These are phyloP conservation scores for Inga oerstediana DNA, from an alignment of 306 rosid genomes.

Conservation along the genomic window DNA sequence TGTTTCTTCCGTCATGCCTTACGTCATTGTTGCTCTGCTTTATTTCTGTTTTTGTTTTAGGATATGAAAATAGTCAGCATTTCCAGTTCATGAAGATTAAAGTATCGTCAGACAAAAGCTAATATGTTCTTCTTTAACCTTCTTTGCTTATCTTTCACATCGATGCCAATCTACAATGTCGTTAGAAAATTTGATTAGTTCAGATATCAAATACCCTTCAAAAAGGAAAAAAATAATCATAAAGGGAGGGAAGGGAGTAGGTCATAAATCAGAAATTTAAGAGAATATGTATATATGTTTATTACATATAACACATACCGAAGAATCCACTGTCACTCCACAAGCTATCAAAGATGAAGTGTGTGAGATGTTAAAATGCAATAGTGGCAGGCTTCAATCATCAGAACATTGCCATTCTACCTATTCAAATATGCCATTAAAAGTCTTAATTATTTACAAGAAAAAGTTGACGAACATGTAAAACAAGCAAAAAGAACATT, in stretches of 20 bases:
- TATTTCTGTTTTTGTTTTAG: too few relatives aligned
- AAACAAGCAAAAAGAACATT: conserved; percentile 22
- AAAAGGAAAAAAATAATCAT: conserved; percentile 13
- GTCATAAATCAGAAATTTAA: conserved; percentile 8
- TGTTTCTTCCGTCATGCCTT: too few relatives aligned
- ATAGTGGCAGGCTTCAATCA: conserved; percentile 62
- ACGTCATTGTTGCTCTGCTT: too few relatives aligned
- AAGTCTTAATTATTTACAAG: conserved; percentile 25
- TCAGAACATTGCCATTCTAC: conserved; percentile 62
- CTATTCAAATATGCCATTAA: conserved; percentile 45
- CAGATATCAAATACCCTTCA: conserved; percentile 25
- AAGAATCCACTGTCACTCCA: conserved; percentile 73
- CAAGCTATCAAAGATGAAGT: conserved; percentile 87
- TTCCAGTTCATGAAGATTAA: conserved; percentile 71
- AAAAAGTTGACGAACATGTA: conserved; percentile 17
- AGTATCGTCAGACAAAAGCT: conserved; percentile 78
- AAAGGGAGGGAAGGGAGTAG: neutral
- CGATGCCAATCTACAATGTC: conserved; percentile 76
- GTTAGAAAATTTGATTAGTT: conserved; percentile 26
- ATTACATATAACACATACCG: conserved; percentile 51
- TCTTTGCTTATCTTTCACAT: conserved; percentile 85
- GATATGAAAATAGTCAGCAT: conserved; percentile 67
- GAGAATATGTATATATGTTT: neutral
- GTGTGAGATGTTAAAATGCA: conserved; percentile 94
- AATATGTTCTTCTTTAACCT: conserved; percentile 65